Conservation (phyloP, 116 monocot genomes). For the Zostera marina region DNA sequence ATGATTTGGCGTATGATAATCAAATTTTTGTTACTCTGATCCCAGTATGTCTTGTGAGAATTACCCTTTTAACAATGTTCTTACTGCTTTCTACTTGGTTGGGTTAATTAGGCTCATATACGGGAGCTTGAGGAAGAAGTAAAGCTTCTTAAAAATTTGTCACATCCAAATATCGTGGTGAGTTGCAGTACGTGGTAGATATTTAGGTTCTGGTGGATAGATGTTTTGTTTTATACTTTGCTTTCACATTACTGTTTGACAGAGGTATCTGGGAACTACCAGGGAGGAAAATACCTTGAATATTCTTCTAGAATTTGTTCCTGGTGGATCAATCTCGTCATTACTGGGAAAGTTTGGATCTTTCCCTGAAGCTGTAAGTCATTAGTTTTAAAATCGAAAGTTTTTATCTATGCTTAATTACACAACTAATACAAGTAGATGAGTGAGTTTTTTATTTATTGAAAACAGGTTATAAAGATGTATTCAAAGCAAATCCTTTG, state of each 20-base stretch:
- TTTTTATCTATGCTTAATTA: not conserved
- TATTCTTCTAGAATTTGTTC: constrained; percentile 88
- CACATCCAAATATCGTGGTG: constrained; percentile 93
- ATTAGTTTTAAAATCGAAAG: not conserved
- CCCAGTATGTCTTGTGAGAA: not conserved
- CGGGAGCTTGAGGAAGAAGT: constrained; percentile 93
- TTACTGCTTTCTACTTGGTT: constrained; percentile 1
- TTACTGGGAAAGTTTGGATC: constrained; percentile 89
- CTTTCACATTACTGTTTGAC: not conserved
- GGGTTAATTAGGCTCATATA: constrained; percentile 56
- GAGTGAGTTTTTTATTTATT: not conserved
- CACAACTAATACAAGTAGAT: too few relatives aligned
- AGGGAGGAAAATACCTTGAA: constrained; percentile 87
- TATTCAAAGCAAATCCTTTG: constrained; percentile 81
- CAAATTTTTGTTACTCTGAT: too few relatives aligned
- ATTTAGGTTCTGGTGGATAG: not conserved
- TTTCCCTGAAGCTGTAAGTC: constrained; percentile 83
- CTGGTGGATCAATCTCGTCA: constrained; percentile 90
- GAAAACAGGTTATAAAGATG: constrained; percentile 74
- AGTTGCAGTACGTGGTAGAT: constrained; percentile 13
- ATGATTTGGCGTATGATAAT: not conserved
- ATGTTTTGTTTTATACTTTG: not conserved
- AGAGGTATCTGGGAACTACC: constrained; percentile 94
- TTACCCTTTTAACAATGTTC: not conserved
- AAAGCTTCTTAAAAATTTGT: constrained; percentile 87